These are phyloP conservation scores for Citrus reticulata DNA, from an alignment of 345 rosid species.

Conservation along the genomic window DNA sequence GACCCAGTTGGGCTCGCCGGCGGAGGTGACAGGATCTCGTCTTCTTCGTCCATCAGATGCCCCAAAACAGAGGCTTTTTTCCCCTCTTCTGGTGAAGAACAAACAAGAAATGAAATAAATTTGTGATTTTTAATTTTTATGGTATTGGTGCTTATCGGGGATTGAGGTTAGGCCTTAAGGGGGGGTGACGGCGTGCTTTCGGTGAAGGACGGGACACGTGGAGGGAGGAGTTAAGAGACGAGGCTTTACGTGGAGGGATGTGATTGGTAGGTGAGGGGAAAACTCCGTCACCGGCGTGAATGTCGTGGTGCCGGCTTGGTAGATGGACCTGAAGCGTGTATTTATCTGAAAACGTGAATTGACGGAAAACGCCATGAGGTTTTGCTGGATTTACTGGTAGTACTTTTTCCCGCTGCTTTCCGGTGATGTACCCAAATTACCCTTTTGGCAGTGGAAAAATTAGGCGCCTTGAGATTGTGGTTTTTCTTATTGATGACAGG, in stretches of 20 bases:
- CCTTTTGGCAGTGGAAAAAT: background rate
- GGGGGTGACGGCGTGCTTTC: conserved; percentile 55
- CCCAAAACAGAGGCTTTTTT: conserved; percentile 1
- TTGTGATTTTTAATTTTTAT: background rate
- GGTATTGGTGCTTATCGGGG: background rate
- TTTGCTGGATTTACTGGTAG: conserved; percentile 24
- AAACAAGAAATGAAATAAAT: background rate
- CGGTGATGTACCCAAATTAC: conserved; percentile 6
- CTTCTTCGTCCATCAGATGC: conserved; percentile 43
- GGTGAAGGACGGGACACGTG: conserved; percentile 55
- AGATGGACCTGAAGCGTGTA: conserved; percentile 10
- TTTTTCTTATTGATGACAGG: background rate
- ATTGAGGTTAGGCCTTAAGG: background rate
- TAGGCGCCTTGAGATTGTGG: background rate
- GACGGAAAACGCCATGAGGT: conserved; percentile 41
- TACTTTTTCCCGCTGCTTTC: conserved; percentile 4
- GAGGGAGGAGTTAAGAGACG: conserved; percentile 16
- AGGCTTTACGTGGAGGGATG: conserved; percentile 23
- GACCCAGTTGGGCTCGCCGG: conserved; percentile 28
- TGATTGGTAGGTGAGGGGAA: conserved; percentile 31
- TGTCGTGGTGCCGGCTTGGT: conserved; percentile 8
- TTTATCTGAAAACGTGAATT: conserved; percentile 20
- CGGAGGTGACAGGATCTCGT: conserved; percentile 48
- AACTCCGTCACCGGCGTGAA: conserved; percentile 50
- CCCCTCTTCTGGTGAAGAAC: background rate